These are phyloP conservation scores for Nakaseomyces glabratus DNA, from an alignment of 1,139 yeast species.

Conservation along the genomic window DNA sequence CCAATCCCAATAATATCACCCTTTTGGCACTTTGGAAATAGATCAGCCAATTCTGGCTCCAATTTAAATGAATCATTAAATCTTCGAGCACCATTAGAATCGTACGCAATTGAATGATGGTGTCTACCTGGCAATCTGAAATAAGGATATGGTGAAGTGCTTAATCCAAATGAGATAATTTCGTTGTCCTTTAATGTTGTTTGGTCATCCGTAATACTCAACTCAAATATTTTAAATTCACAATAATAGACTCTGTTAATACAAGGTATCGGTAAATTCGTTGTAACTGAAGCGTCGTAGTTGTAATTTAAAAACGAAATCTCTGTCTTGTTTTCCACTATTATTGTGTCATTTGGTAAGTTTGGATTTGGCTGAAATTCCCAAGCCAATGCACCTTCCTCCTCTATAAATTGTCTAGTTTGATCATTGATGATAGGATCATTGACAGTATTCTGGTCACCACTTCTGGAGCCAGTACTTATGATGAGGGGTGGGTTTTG, in stretches of 20 bases:
- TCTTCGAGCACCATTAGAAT: constrained; percentile 72
- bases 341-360: constrained; percentile 49
- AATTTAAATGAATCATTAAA: constrained; percentile 68
- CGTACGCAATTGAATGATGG: constrained; percentile 77
- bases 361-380: constrained; percentile 70
- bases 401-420: constrained; percentile 52
- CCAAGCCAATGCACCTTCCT: constrained; percentile 90
- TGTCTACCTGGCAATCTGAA: constrained; percentile 73
- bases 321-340: constrained; percentile 67
- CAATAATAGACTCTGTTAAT: constrained; percentile 84
- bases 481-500: constrained; percentile 46
- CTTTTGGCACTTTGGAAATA: constrained; percentile 65
- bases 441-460: constrained; percentile 28
- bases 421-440: constrained; percentile 43
- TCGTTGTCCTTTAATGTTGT: constrained; percentile 28
- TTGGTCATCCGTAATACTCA: constrained; percentile 33
- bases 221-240: constrained; percentile 63
- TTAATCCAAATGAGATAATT: constrained; percentile 61
- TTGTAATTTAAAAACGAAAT: constrained; percentile 59
- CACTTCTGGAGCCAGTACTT: constrained; percentile 32
- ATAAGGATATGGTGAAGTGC: constrained; percentile 83
- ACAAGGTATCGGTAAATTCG: constrained; percentile 81
- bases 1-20: constrained; percentile 68
- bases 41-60: constrained; percentile 40
- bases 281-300: constrained; percentile 68